Evolutionary conservation across 116 monocot genomes (phyloP), one percentile per base, ranked within the genome.

Genomic region (Thalassia testudinum): DNA sequence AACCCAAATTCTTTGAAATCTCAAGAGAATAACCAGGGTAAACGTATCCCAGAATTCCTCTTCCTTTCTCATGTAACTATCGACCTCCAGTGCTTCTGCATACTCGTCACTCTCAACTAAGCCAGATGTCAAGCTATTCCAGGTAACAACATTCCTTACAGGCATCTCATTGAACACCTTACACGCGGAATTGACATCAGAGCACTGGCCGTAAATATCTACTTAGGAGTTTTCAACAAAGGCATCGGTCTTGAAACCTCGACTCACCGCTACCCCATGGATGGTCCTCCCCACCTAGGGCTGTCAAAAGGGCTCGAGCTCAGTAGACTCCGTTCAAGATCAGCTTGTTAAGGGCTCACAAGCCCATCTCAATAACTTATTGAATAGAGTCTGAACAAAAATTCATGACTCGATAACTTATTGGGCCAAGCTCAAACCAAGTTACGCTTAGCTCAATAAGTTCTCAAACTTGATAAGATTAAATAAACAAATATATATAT

Each of bases 81-180:
- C 71, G 42, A 80, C 0, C 11, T 12, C 21, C 8, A 83, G 23
- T 12, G 80, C 87, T 56, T 83, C 78, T 8, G 22, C 7, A 27
- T 57, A 58, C 27, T 22, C 57, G 49, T 68, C 80, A 26, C 44
- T 60, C 27, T 63, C 68, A 18, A 83, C 62, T 24, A 86, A 62
- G 12, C 92, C 80, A 7, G 92, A 75, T 20, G 87, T 49, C 42
- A 92, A 53, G 24, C 72, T 80, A 54, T 92, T 87, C 92, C 92
- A 92, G 0, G 83, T 75, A 14, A 92, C 79, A n/a, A 68, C 20
- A 43, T 83, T 92, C 48, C 43, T 83, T 16, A 43, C 37, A 2
- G 42, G 7, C 68, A 92, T 75, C 18, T 61, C 44, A 10, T 50
- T 17, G 24, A 83, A 87, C 27, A 51, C 62, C 22, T 10, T 15